These are phyloP conservation scores for Macrotyloma uniflorum DNA, from an alignment of 306 rosid species.

Conservation along the genomic window DNA sequence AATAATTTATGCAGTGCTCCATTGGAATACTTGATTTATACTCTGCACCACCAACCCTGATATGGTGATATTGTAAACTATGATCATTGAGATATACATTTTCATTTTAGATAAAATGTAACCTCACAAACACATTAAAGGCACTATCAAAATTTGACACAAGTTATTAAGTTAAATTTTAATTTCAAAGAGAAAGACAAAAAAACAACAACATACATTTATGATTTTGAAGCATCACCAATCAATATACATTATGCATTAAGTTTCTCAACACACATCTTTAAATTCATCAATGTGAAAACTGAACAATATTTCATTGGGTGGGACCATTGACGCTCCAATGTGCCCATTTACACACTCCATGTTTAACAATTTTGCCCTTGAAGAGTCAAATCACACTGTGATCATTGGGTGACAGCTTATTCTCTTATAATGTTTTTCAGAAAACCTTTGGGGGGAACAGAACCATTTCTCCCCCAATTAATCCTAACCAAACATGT, in stretches of 20 bases:
- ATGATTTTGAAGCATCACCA: background rate
- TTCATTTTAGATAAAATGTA: no score
- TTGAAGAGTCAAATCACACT: background rate
- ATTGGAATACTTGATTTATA: no score
- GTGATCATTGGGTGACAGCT: background rate
- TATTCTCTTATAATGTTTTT: background rate
- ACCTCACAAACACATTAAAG: no score
- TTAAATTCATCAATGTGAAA: background rate
- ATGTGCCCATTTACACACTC: background rate
- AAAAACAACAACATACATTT: no score
- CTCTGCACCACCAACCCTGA: no score
- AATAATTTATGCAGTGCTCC: no score
- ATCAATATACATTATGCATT: background rate
- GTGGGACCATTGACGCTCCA: background rate
- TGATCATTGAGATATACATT: no score
- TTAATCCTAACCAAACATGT: background rate
- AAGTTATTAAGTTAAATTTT: no score
- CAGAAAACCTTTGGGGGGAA: background rate
- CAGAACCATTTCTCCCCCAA: background rate
- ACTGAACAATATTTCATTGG: background rate
- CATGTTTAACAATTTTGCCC: background rate
- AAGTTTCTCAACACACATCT: background rate
- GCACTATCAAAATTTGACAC: no score
- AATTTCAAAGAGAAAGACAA: no score
- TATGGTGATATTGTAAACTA: no score